These are phyloP conservation scores for Protomyces inundatus DNA, from an alignment of 1,139 yeast genomes.

Conservation along the genomic window DNA sequence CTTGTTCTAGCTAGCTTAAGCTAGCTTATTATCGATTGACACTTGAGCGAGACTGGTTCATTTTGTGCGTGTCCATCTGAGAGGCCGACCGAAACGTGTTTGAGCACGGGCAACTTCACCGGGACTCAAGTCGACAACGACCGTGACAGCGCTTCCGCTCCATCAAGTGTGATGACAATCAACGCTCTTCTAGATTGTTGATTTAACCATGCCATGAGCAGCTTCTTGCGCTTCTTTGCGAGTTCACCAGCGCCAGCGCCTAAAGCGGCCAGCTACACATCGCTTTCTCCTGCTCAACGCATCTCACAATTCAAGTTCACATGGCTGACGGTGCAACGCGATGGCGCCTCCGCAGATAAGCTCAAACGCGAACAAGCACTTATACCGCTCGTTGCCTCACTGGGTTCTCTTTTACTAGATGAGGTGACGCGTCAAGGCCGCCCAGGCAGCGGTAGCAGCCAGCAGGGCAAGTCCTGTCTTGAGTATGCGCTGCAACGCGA, in stretches of 20 bases:
- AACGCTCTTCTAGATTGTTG: no score
- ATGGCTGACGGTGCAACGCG: constrained; percentile 4
- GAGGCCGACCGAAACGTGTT: no score
- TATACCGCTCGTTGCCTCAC: neutral
- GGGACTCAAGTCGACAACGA: no score
- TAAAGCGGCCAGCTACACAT: neutral
- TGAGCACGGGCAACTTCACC: no score
- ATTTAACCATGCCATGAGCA: neutral
- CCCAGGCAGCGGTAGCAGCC: neutral
- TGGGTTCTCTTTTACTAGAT: neutral
- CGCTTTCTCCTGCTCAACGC: neutral
- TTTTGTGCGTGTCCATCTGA: no score
- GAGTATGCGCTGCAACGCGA: constrained; percentile 4
- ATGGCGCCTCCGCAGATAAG: neutral
- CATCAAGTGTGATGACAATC: no score
- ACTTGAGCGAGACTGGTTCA: no score
- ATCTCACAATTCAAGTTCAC: neutral
- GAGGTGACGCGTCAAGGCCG: neutral
- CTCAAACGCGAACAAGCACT: neutral
- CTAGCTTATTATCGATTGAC: no score
- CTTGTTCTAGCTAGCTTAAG: no score
- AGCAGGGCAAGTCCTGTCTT: constrained; percentile 1
- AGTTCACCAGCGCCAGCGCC: neutral
- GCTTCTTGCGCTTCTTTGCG: neutral
- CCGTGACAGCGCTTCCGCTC: no score